These are phyloP conservation scores for Oryza rufipogon DNA, from an alignment of 176 grass and related monocot species.

Conservation along the genomic window DNA sequence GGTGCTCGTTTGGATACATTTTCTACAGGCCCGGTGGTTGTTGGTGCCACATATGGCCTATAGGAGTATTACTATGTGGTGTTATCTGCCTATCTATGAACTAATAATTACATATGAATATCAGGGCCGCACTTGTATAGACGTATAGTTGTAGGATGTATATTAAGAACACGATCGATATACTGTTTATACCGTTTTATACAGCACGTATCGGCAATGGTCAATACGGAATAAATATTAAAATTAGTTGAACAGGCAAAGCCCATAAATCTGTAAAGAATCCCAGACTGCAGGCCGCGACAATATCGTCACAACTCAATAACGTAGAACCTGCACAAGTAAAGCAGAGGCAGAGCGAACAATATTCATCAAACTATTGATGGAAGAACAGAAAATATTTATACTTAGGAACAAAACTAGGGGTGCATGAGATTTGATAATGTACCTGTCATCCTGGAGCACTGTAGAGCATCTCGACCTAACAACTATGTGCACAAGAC, in stretches of 20 bases:
- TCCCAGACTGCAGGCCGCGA: neutral
- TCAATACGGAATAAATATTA: neutral
- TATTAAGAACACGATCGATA: neutral
- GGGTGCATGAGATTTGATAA: neutral
- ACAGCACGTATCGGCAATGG: neutral
- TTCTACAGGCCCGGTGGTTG: no score
- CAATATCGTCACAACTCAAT: neutral
- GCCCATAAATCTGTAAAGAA: neutral
- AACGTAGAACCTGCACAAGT: constrained; percentile 20
- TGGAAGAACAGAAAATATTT: neutral
- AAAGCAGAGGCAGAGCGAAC: neutral
- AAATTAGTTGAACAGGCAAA: neutral
- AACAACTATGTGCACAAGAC: neutral
- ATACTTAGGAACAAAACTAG: neutral
- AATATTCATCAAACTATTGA: neutral
- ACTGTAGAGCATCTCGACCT: neutral
- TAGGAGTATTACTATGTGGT: no score
- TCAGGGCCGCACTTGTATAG: neutral
- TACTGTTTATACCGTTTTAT: constrained; percentile 4
- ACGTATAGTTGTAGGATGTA: neutral
- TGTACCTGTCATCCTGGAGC: constrained; percentile 18
- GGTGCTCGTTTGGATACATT: no score
- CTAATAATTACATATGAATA: neutral
- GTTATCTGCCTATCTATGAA: neutral
- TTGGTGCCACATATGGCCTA: no score